Evolutionary conservation across 2,329 filamentous ascomycete species (phyloP).

Genomic region (Pyrenophora graminea): DNA sequence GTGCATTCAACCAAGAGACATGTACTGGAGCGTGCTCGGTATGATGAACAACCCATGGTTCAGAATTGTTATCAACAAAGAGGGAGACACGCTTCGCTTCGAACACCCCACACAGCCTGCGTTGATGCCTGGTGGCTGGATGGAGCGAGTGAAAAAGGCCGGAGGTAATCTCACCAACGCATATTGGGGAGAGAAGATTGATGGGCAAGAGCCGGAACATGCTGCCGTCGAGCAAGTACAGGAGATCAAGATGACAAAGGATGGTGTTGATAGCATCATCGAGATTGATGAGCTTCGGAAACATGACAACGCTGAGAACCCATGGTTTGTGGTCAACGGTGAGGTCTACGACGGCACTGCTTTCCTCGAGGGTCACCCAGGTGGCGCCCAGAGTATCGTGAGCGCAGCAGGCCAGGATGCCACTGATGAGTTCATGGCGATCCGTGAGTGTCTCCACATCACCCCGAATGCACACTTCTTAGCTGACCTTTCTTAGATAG

Average conservation of each 20-base stretch:
- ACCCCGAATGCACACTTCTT: not conserved
- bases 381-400: conserved; percentile 82
- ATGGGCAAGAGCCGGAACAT: conserved; percentile 53
- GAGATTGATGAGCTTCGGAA: conserved; percentile 71
- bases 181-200: conserved; percentile 77
- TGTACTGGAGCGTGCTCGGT: conserved; percentile 93
- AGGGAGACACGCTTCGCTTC: conserved; percentile 68
- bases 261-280: conserved; percentile 65
- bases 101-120: conserved; percentile 88
- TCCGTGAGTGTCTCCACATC: conserved; percentile 65
- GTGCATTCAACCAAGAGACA: conserved; percentile 84
- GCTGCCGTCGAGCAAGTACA: conserved; percentile 57
- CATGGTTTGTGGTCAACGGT: conserved; percentile 88
- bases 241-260: conserved; percentile 78
- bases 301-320: conserved; percentile 66
- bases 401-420: conserved; percentile 80
- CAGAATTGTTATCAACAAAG: conserved; percentile 74
- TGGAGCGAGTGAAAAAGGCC: conserved; percentile 83
- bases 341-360: conserved; percentile 85
- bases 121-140: conserved; percentile 81
- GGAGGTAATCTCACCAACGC: conserved; percentile 82
- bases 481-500: conserved; percentile 64
- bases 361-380: conserved; percentile 82
- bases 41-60: conserved; percentile 99
- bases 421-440: conserved; percentile 88